Percentiles rank a stretch among this genome's conserved stretches.
Conservation (phyloP, 2,329 filamentous ascomycete genomes). For the Fusarium piperis region DNA sequence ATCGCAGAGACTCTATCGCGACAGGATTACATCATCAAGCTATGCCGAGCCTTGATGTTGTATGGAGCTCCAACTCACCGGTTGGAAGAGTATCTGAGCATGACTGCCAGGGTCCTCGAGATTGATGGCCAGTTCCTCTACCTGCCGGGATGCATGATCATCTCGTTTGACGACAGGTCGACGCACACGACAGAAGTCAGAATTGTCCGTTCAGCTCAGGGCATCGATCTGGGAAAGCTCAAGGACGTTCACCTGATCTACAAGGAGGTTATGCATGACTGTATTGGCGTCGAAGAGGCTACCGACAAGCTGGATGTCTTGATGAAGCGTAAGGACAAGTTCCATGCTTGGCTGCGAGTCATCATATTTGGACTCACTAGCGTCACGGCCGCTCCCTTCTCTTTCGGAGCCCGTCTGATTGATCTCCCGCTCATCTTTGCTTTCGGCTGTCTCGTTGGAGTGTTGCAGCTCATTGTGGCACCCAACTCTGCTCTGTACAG, state of each 20-base stretch:
- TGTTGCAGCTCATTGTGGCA: constrained; percentile 75
- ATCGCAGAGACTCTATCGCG: constrained; percentile 76
- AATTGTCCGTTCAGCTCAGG: constrained; percentile 67
- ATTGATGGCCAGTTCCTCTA: constrained; percentile 91
- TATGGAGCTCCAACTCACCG: constrained; percentile 91
- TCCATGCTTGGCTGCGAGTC: constrained; percentile 62
- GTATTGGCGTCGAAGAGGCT: constrained; percentile 67
- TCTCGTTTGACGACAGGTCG: constrained; percentile 80
- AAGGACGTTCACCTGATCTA: constrained; percentile 70
- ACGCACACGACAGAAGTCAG: constrained; percentile 75
- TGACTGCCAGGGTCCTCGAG: constrained; percentile 83
- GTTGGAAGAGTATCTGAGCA: constrained; percentile 87
- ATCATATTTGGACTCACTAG: constrained; percentile 78
- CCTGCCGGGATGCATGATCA: constrained; percentile 90
- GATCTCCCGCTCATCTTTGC: constrained; percentile 78
- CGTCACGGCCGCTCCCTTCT: constrained; percentile 77
- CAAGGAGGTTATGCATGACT: constrained; percentile 72
- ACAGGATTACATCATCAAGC: constrained; percentile 83
- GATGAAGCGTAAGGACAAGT: constrained; percentile 65
- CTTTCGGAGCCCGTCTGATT: constrained; percentile 75
- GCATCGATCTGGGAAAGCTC: constrained; percentile 69
- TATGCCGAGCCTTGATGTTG: constrained; percentile 86
- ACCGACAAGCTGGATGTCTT: constrained; percentile 63
- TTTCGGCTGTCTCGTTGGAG: constrained; percentile 75
- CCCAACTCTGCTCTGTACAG: constrained; percentile 74